Conservation (phyloP, 352 stramenopile species). For the Globisporangium megalacanthum region DNA sequence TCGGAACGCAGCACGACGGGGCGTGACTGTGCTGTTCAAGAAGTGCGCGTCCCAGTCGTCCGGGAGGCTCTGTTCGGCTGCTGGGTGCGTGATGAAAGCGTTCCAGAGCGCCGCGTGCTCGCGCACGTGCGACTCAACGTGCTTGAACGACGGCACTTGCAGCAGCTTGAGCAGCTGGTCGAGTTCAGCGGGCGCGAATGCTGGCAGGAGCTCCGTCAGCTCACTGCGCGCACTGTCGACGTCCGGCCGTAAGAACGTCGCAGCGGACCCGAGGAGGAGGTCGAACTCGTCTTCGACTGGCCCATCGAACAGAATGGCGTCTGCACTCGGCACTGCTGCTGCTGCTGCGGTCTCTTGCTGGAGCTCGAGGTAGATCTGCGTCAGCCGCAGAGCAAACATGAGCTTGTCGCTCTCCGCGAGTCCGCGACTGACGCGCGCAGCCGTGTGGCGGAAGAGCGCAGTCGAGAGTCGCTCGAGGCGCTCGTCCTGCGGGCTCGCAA, state of each 20-base stretch:
- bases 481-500: conserved; percentile 13
- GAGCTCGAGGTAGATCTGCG: conserved; percentile 88
- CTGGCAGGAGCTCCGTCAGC: conserved; percentile 41
- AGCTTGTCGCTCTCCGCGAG: conserved; percentile 97
- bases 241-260: conserved; percentile 43
- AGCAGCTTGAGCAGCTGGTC: conserved; percentile 86
- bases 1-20: conserved; percentile 69
- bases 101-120: conserved; percentile 65
- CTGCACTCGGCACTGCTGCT: conserved; percentile 20
- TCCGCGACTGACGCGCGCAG: conserved; percentile 90
- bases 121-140: conserved; percentile 65
- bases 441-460: conserved; percentile 91
- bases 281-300: conserved; percentile 71
- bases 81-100: conserved; percentile 69
- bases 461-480: conserved; percentile 68
- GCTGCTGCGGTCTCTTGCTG: conserved; percentile 28
- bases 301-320: conserved; percentile 39
- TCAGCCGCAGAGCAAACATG: conserved; percentile 96
- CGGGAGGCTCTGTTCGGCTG: conserved; percentile 71
- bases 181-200: conserved; percentile 60
- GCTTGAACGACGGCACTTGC: conserved; percentile 71
- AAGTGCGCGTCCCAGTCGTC: conserved; percentile 46
- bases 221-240: conserved; percentile 30
- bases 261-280: conserved; percentile 52
- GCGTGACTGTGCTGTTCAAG: conserved; percentile 28